phyloP scores from a whole-genome alignment of 2,329 filamentous ascomycete species.

The Grosmannia huntii region DNA sequence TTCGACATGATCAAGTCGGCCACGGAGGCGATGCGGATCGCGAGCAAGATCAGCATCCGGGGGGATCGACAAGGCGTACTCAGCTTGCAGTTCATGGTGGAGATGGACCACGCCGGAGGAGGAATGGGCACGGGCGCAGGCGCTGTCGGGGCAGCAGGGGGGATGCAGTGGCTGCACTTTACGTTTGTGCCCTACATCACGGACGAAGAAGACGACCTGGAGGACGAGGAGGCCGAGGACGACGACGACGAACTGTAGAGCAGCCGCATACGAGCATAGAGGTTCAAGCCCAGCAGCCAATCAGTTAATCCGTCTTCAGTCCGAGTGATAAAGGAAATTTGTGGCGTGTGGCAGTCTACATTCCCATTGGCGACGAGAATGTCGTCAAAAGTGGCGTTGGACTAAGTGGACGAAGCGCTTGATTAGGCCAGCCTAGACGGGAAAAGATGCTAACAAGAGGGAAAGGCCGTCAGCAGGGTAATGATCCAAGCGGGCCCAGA shows the following conservation, averaged over 20 bases:
- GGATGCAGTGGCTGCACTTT: constrained; percentile 67
- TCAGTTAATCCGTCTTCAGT: no score
- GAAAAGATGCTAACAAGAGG: no score
- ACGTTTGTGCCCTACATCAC: constrained; percentile 62
- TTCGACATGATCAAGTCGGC: constrained; percentile 80
- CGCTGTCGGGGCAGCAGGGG: background rate
- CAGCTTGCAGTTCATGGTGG: constrained; percentile 93
- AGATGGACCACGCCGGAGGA: constrained; percentile 42
- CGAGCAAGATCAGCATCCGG: constrained; percentile 82
- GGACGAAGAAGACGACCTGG: constrained; percentile 38
- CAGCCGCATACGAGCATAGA: no score
- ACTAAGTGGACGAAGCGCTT: no score
- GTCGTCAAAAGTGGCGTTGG: no score
- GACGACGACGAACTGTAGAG: background rate
- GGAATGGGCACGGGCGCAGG: no score
- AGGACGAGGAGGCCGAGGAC: constrained; percentile 19
- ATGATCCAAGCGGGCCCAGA: no score
- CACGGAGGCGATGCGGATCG: constrained; percentile 81
- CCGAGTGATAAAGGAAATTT: no score
- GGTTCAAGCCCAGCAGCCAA: background rate
- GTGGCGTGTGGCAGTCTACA: no score
- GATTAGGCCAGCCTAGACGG: no score
- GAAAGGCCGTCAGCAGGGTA: no score
- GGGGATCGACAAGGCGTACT: constrained; percentile 82
- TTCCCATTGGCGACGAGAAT: no score